A percentile compares a stretch with the other conserved stretches of the same genome.
Evolutionary conservation across 2,329 filamentous ascomycete species (phyloP).

Genomic region (Beauveria rudraprayagi): DNA sequence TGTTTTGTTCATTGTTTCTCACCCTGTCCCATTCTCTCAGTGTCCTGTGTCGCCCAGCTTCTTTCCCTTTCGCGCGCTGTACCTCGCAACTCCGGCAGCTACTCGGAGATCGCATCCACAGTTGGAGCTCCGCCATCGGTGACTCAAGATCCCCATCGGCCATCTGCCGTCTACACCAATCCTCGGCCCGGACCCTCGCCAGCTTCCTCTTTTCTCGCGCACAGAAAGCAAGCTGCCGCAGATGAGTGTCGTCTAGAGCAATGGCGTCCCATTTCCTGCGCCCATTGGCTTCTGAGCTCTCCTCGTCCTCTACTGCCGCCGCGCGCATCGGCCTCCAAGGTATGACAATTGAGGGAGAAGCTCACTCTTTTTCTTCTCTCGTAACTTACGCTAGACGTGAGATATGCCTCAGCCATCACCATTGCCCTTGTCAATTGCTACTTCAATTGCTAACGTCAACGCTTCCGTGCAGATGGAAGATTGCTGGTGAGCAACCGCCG

Average conservation of each 20-base stretch:
- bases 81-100: slow-evolving; percentile 3
- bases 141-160: slow-evolving; percentile 4
- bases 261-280: slow-evolving; percentile 29
- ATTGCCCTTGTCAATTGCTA: background rate
- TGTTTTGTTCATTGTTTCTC: background rate
- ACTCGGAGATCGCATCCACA: slow-evolving; percentile 7
- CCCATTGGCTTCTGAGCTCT: slow-evolving; percentile 26
- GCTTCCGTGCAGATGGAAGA: slow-evolving; percentile 14
- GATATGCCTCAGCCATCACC: background rate
- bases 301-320: slow-evolving; percentile 14
- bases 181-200: background rate
- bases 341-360: slow-evolving; percentile 11
- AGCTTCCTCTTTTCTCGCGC: background rate
- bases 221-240: slow-evolving; percentile 14
- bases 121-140: slow-evolving; percentile 6
- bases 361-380: too few species aligned
- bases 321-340: slow-evolving; percentile 18
- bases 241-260: slow-evolving; percentile 22
- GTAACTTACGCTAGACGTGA: background rate
- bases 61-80: background rate
- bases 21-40: background rate
- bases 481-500: slow-evolving; percentile 17
- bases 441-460: slow-evolving; percentile 1
- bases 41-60: background rate
- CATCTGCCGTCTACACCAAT: background rate